phyloP scores from a whole-genome alignment of 257 asterid species.

The Capsicum chinense region DNA sequence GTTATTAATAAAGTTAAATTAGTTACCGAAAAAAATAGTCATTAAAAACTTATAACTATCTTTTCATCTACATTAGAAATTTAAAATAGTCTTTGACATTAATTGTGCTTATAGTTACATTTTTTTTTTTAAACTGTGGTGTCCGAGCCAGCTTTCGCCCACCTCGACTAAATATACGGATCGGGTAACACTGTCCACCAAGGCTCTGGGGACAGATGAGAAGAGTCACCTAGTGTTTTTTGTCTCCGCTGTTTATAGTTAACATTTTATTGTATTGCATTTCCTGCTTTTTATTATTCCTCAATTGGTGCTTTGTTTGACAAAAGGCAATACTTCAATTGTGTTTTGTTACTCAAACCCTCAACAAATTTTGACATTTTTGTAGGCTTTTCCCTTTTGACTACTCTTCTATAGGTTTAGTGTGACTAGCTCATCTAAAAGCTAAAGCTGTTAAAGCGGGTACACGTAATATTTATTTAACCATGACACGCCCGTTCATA shows the following conservation, averaged over 20 bases:
- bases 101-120: not conserved
- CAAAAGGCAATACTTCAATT: not conserved
- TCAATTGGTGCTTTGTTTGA: not conserved
- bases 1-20: no score
- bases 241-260: no score
- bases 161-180: no score
- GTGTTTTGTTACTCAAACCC: not conserved
- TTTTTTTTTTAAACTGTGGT: not conserved
- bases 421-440: not conserved
- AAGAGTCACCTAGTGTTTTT: no score
- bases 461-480: slow-evolving; percentile 16
- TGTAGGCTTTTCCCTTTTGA: not conserved
- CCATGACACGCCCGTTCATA: not conserved
- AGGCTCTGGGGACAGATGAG: no score
- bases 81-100: not conserved
- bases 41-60: not conserved
- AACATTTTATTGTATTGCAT: slow-evolving; percentile 10
- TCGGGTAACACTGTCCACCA: no score
- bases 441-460: not conserved
- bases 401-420: not conserved
- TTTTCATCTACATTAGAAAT: slow-evolving; percentile 9
- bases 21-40: not conserved
- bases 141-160: no score
- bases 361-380: not conserved
- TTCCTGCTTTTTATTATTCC: not conserved